Evolutionary conservation across 2,329 filamentous ascomycete species (phyloP), one percentile per base, ranked within the genome.

Genomic region (Curvularia eragrostidis): DNA sequence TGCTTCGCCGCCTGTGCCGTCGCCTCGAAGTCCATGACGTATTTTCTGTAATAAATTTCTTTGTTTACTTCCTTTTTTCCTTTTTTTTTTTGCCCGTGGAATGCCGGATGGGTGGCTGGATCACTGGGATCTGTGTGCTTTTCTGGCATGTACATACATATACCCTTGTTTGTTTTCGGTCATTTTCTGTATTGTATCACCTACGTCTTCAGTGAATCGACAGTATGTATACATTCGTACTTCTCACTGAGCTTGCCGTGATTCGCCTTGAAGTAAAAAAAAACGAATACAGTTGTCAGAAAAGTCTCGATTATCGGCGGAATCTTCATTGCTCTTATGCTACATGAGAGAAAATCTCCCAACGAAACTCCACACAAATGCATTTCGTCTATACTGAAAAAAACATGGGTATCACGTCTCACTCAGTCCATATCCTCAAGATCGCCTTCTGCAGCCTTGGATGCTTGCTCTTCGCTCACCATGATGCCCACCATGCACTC

Each of bases 401-500:
- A 10, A 28, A 41, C 8, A 21, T 15, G 63, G 66, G 66, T 66
- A 65, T 68, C 51, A 54, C 10, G 8, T 32, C 3, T 15, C 18
- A 51, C 28, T 81, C 75, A 88, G 75, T 88, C 86, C 84, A 88
- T 87, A 48, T 84, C 83, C 61, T 88, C 86, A 50, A 87, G 66
- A 44, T 61, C 71, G 44, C 75, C 73, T 15, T 36, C 41, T 19
- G 3, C 15, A 18, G 39, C 28, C 19, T 32, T 61, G 4, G 48
- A 58, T n/a, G 65, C 74, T 56, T 83, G 79, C 56, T 82, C 77
- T 68, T 88, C 85, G 13, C 79, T 78, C 38, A 88, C 85, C 70
- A 87, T 72, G 32, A 88, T 85, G 1, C 86, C 86, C 3, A 89
- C 83, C 52, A 87, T 68, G 71, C 86, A 88, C 64, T 85, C 82